These are phyloP conservation scores for Penicillium crustosum DNA, from an alignment of 2,329 filamentous ascomycete species.

Conservation along the genomic window DNA sequence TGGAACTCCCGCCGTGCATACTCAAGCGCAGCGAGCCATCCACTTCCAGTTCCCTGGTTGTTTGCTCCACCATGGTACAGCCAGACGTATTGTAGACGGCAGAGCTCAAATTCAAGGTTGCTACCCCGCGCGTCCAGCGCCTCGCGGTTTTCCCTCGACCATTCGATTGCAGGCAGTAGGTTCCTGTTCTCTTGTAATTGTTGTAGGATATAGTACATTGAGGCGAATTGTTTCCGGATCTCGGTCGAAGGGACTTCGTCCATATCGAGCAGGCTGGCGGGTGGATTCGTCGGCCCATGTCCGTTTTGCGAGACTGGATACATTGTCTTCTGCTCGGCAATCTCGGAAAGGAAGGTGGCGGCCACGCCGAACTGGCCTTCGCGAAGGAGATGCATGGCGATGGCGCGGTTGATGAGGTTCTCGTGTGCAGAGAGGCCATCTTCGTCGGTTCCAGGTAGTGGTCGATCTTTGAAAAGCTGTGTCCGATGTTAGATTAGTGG, in stretches of 20 bases:
- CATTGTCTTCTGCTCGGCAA: slow-evolving; percentile 48
- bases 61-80: slow-evolving; percentile 71
- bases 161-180: slow-evolving; percentile 78
- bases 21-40: slow-evolving; percentile 58
- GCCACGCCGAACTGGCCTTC: slow-evolving; percentile 92
- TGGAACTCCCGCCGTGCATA: slow-evolving; percentile 77
- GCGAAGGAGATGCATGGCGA: slow-evolving; percentile 92
- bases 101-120: slow-evolving; percentile 93
- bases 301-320: neutral
- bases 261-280: slow-evolving; percentile 50
- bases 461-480: slow-evolving; percentile 66
- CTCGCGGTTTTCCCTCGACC: slow-evolving; percentile 71
- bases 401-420: slow-evolving; percentile 82
- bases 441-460: slow-evolving; percentile 72
- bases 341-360: slow-evolving; percentile 78
- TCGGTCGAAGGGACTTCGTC: slow-evolving; percentile 62
- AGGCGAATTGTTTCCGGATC: slow-evolving; percentile 76
- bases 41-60: slow-evolving; percentile 44
- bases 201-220: slow-evolving; percentile 88
- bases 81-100: slow-evolving; percentile 85
- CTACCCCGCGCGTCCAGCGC: slow-evolving; percentile 78
- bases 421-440: slow-evolving; percentile 76
- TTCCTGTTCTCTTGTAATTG: slow-evolving; percentile 70
- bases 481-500: neutral
- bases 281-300: neutral